Evolutionary conservation across 352 stramenopile genomes (phyloP).

Genomic region (Phytophthora pseudosyringae): DNA sequence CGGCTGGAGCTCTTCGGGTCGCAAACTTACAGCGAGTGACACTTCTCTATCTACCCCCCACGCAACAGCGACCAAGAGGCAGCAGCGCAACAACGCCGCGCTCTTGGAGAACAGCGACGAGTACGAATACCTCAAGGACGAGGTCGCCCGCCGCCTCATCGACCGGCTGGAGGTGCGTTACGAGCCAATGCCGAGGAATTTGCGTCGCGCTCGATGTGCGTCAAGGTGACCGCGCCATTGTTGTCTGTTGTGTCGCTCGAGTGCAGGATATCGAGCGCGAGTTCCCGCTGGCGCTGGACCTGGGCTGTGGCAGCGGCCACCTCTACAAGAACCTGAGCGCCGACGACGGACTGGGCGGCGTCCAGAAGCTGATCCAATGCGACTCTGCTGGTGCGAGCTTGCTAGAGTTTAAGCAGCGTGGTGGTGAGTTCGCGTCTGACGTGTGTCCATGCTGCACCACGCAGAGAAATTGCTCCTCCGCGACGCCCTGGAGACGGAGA

Average conservation of each 20-base stretch:
- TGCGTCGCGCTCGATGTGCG: background rate
- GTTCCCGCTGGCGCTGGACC: slow-evolving; percentile 80
- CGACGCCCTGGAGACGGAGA: slow-evolving; percentile 45
- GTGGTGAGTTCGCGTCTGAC: slow-evolving; percentile 1
- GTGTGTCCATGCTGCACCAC: background rate
- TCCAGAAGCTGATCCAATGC: slow-evolving; percentile 82
- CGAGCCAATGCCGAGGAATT: background rate
- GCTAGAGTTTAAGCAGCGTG: background rate
- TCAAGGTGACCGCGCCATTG: background rate
- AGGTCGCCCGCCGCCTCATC: slow-evolving; percentile 83
- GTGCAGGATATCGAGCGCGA: slow-evolving; percentile 81
- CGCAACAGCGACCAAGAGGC: slow-evolving; percentile 70
- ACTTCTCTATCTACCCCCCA: slow-evolving; percentile 3
- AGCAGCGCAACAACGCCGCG: slow-evolving; percentile 84
- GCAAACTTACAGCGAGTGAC: too few relatives aligned
- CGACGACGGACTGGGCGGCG: slow-evolving; percentile 73
- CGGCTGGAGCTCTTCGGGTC: background rate
- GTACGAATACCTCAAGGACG: slow-evolving; percentile 89
- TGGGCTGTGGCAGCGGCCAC: slow-evolving; percentile 81
- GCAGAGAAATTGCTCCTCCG: slow-evolving; percentile 79
- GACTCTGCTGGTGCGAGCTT: slow-evolving; percentile 60
- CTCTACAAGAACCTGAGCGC: slow-evolving; percentile 84
- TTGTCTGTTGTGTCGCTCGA: background rate
- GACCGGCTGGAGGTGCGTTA: slow-evolving; percentile 73
- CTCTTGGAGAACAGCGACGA: slow-evolving; percentile 62